These are phyloP conservation scores for Diddensiella caesifluorescens DNA, from an alignment of 805 yeast species.

Conservation along the genomic window DNA sequence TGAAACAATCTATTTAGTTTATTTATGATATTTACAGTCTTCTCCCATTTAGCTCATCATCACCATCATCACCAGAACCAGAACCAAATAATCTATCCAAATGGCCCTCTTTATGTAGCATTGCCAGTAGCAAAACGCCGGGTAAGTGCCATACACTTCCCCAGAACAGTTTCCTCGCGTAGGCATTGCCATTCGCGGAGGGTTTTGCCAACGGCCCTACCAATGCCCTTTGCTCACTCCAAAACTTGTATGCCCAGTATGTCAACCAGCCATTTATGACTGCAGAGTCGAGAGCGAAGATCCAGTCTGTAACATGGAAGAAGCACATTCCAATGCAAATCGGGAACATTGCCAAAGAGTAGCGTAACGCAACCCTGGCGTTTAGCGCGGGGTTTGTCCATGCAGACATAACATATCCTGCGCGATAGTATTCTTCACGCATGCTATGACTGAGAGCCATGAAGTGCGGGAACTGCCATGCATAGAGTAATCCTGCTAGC, in stretches of 20 bases:
- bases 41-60: not conserved
- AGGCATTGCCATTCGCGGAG: constrained; percentile 22
- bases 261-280: constrained; percentile 82
- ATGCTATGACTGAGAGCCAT: constrained; percentile 86
- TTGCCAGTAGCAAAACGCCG: constrained; percentile 79
- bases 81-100: constrained; percentile 67
- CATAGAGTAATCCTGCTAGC: constrained; percentile 79
- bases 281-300: constrained; percentile 75
- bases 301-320: constrained; percentile 76
- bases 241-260: constrained; percentile 71
- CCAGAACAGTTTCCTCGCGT: constrained; percentile 87
- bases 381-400: constrained; percentile 86
- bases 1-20: not conserved
- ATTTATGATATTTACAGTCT: not conserved
- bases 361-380: constrained; percentile 88
- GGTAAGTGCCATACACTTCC: constrained; percentile 94
- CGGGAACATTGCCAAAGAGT: constrained; percentile 91
- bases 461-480: constrained; percentile 99
- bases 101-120: constrained; percentile 91
- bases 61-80: not conserved
- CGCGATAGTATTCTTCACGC: constrained; percentile 79
- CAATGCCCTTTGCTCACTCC: constrained; percentile 66
- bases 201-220: constrained; percentile 14
- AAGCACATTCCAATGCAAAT: constrained; percentile 78
- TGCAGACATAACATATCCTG: constrained; percentile 98